Conservation (phyloP, 116 monocot genomes). For the Cymodocea nodosa region DNA sequence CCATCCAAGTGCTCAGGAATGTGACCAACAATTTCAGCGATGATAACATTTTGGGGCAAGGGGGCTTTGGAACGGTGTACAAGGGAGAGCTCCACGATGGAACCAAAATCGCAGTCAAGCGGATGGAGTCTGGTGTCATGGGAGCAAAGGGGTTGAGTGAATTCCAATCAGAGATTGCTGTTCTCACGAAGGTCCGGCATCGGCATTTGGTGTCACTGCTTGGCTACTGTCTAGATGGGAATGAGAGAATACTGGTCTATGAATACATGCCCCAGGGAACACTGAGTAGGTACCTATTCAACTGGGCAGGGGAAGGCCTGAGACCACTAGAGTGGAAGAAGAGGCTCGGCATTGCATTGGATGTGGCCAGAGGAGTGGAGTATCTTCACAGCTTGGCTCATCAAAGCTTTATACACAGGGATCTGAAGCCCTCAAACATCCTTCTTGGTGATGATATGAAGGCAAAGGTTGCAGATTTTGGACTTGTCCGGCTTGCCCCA, state of each 20-base stretch:
- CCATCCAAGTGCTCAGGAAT: constrained; percentile 50
- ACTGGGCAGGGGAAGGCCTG: constrained; percentile 8
- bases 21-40: constrained; percentile 58
- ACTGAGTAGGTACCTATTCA: constrained; percentile 23
- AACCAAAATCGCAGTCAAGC: constrained; percentile 65
- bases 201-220: constrained; percentile 57
- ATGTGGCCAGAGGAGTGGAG: constrained; percentile 26
- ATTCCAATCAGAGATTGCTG: constrained; percentile 63
- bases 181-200: constrained; percentile 67
- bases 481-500: constrained; percentile 58
- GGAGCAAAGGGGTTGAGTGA: constrained; percentile 46
- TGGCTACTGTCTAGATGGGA: constrained; percentile 73
- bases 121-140: constrained; percentile 64
- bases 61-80: constrained; percentile 73
- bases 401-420: constrained; percentile 27
- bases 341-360: constrained; percentile 17
- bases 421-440: constrained; percentile 22
- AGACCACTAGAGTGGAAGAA: constrained; percentile 16
- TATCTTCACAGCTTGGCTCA: constrained; percentile 23
- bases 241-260: constrained; percentile 62
- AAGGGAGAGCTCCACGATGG: constrained; percentile 68
- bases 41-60: constrained; percentile 48
- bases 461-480: constrained; percentile 47
- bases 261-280: constrained; percentile 73
- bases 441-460: constrained; percentile 23